Percentiles rank a stretch among this genome's conserved stretches.
phyloP scores from a whole-genome alignment of 75 land plant species.

The Cunninghamia lanceolata region DNA sequence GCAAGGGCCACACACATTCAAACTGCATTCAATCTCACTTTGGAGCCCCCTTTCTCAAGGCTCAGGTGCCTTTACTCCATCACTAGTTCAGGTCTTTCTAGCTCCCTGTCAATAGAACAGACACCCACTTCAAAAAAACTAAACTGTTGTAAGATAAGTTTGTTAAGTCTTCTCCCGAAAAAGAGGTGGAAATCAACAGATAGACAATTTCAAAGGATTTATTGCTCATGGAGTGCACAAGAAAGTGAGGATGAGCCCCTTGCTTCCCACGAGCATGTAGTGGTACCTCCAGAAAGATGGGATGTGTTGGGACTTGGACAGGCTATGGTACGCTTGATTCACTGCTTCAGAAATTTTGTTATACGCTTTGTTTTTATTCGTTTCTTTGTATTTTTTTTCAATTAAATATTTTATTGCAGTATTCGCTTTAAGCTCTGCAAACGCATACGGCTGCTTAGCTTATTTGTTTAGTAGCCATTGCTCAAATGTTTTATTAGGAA shows the following conservation, averaged over 20 bases:
- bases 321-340: conserved; percentile 72
- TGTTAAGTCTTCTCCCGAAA: neutral
- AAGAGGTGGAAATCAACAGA: neutral
- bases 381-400: neutral
- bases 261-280: conserved; percentile 5
- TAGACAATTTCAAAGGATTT: neutral
- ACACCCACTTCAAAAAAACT: neutral
- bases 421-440: neutral
- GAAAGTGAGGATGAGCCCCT: conserved; percentile 16
- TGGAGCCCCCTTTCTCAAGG: neutral
- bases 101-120: neutral
- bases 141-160: neutral
- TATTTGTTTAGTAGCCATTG: too few species aligned
- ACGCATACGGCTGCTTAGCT: neutral
- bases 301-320: conserved; percentile 92
- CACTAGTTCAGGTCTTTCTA: neutral
- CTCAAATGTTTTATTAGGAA: too few species aligned
- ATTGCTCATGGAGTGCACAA: neutral
- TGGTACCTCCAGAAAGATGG: conserved; percentile 58
- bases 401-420: neutral
- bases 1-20: neutral
- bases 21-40: neutral
- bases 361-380: neutral
- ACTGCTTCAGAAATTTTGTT: neutral
- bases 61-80: neutral